These are phyloP conservation scores for Sclerotinia spermophila DNA, from an alignment of 2,329 filamentous ascomycete species.

Conservation along the genomic window DNA sequence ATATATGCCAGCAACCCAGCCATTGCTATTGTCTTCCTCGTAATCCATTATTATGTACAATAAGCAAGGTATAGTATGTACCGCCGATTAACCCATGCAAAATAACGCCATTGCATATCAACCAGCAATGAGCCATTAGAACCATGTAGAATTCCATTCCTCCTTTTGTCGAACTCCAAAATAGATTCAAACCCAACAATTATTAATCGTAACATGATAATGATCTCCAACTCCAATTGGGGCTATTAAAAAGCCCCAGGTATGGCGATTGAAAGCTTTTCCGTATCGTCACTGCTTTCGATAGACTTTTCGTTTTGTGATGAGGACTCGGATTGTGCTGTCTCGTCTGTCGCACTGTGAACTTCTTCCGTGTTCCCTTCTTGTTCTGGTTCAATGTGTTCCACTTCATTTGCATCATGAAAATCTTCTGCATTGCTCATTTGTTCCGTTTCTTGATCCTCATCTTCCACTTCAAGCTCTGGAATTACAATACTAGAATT, in stretches of 20 bases:
- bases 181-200: constrained; percentile 10
- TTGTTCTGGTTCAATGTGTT: constrained; percentile 8
- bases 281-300: constrained; percentile 26
- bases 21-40: not conserved
- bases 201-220: constrained; percentile 13
- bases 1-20: constrained; percentile 7
- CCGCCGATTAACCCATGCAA: not conserved
- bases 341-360: constrained; percentile 23
- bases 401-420: constrained; percentile 9
- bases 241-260: constrained; percentile 13
- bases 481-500: not conserved
- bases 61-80: constrained; percentile 16
- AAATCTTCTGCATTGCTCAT: constrained; percentile 11
- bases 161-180: constrained; percentile 1
- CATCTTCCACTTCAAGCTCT: not conserved
- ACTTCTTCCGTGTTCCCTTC: not conserved
- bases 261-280: constrained; percentile 39
- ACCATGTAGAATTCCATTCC: not conserved
- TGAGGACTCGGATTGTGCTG: constrained; percentile 28
- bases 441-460: constrained; percentile 1
- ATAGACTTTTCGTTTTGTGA: constrained; percentile 23
- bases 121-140: constrained; percentile 7
- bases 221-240: not conserved
- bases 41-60: constrained; percentile 16
- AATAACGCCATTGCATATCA: constrained; percentile 10